These are phyloP conservation scores for Colletotrichum sp. DNA, from an alignment of 2,329 filamentous ascomycete genomes.

Conservation along the genomic window DNA sequence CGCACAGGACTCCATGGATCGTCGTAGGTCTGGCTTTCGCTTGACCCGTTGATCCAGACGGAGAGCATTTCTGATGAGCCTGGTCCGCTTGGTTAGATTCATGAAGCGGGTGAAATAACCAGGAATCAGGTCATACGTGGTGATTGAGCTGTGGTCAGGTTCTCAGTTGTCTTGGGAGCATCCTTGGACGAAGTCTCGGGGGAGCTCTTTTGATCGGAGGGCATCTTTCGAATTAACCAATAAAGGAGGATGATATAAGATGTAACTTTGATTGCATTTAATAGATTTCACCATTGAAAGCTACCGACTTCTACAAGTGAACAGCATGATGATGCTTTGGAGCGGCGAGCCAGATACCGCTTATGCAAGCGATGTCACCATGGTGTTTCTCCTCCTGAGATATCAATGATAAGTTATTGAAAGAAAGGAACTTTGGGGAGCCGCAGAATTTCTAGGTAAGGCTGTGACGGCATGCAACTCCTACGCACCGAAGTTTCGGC, in stretches of 20 bases:
- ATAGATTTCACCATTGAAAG: not conserved
- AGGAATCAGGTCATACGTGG: not conserved
- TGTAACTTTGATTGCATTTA: not conserved
- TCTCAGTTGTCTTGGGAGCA: not conserved
- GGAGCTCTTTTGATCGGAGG: not conserved
- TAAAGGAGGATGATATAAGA: not conserved
- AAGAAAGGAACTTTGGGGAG: not conserved
- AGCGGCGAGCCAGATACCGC: not conserved
- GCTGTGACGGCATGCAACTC: not conserved
- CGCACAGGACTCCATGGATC: not conserved
- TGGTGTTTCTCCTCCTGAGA: accelerated
- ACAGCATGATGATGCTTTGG: not conserved
- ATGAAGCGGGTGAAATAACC: not conserved
- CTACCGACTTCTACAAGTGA: not conserved
- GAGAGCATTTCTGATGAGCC: not conserved
- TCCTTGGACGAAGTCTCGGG: not conserved
- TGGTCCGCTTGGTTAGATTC: not conserved
- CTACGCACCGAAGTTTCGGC: not conserved
- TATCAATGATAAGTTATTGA: not conserved
- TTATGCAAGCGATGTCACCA: not conserved
- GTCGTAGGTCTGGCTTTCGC: not conserved
- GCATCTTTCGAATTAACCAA: not conserved
- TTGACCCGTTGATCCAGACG: not conserved
- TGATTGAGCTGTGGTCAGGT: not conserved
- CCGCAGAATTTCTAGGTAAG: not conserved